A percentile compares a stretch with the other conserved stretches of the same genome.
Evolutionary conservation across 2,329 filamentous ascomycete species (phyloP).

Genomic region (Raffaelea deltoideospora): DNA sequence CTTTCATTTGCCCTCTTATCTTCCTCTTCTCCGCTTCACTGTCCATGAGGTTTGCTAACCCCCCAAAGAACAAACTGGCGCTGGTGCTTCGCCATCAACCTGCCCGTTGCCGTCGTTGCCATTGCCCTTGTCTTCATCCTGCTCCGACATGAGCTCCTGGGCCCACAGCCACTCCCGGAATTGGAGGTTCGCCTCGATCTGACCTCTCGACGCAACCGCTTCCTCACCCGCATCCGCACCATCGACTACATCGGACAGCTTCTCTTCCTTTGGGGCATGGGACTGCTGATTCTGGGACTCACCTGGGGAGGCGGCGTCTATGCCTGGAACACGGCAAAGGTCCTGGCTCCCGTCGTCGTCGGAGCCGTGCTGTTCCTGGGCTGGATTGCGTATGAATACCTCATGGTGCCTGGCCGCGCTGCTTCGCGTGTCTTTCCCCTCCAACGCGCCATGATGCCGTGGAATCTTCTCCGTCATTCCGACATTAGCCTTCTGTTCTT

Average conservation of each 20-base stretch:
- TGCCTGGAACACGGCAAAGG: conserved; percentile 31
- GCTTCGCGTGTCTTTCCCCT: conserved; percentile 32
- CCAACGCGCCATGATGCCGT: conserved; percentile 45
- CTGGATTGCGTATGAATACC: conserved; percentile 37
- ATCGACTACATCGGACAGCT: conserved; percentile 40
- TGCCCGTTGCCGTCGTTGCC: conserved; percentile 37
- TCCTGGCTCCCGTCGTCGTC: conserved; percentile 31
- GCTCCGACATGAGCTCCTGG: conserved; percentile 42
- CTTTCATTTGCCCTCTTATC: not conserved
- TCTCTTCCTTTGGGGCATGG: conserved; percentile 39
- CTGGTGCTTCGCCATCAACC: conserved; percentile 51
- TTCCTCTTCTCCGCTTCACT: not conserved
- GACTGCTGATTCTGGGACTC: conserved; percentile 36
- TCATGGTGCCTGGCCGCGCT: conserved; percentile 32
- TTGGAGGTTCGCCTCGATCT: conserved; percentile 20
- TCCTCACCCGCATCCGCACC: conserved; percentile 33
- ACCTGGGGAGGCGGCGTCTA: conserved; percentile 41
- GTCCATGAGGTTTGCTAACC: not conserved
- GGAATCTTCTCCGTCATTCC: conserved; percentile 36
- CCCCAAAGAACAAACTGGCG: conserved; percentile 35
- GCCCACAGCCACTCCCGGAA: conserved; percentile 31
- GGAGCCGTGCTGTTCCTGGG: conserved; percentile 24
- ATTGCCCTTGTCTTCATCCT: conserved; percentile 39
- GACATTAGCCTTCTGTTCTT: conserved; percentile 46
- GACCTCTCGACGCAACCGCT: conserved; percentile 9